A percentile compares a stretch with the other conserved stretches of the same genome.
Evolutionary conservation across 73 alveolate genomes (phyloP).

Genomic region (Paraurostyla sp.): DNA sequence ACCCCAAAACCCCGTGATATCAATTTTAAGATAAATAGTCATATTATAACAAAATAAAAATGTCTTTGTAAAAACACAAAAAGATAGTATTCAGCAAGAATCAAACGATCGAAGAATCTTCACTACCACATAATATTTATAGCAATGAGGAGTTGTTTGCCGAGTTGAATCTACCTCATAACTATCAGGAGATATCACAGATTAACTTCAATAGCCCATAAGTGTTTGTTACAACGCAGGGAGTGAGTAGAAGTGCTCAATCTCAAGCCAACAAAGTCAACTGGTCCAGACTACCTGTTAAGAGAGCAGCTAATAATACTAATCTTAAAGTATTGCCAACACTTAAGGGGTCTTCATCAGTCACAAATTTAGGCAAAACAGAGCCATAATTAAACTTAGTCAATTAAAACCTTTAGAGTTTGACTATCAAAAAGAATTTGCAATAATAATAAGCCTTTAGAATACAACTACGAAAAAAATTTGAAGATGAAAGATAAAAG

Average conservation of each 20-base stretch:
- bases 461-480: conserved; percentile 7
- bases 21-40: too few relatives aligned
- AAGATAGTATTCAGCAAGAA: neutral
- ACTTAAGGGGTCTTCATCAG: too few relatives aligned
- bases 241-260: too few relatives aligned
- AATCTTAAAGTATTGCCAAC: too few relatives aligned
- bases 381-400: neutral
- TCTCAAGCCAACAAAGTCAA: neutral
- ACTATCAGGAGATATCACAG: neutral
- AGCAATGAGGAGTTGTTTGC: neutral
- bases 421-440: neutral
- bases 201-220: conserved; percentile 2
- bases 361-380: neutral
- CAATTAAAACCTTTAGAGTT: neutral
- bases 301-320: too few relatives aligned
- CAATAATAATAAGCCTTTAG: conserved; percentile 3
- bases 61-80: neutral
- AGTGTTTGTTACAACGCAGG: too few relatives aligned
- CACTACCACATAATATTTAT: neutral
- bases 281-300: neutral
- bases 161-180: neutral
- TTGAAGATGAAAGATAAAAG: conserved; percentile 39
- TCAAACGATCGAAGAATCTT: neutral
- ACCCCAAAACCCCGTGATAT: too few relatives aligned
- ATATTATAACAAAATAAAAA: too few relatives aligned